These are phyloP conservation scores for Tricharina praecox DNA, from an alignment of 495 filamentous ascomycete species.

Conservation along the genomic window DNA sequence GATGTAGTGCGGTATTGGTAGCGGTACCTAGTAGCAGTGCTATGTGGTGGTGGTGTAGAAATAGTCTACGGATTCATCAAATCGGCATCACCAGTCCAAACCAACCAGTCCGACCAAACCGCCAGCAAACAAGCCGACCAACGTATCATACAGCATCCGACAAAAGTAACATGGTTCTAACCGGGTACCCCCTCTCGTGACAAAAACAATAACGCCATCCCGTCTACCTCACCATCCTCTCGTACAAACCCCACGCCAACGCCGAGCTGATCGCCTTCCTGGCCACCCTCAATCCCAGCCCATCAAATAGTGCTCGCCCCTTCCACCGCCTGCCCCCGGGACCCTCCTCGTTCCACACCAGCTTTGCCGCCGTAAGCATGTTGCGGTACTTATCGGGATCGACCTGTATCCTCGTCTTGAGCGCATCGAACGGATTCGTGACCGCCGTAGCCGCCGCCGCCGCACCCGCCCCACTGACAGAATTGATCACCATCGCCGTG, in stretches of 20 bases:
- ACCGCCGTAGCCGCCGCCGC: slow-evolving; percentile 67
- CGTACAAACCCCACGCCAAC: slow-evolving; percentile 90
- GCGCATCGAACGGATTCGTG: slow-evolving; percentile 90
- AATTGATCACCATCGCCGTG: slow-evolving; percentile 57
- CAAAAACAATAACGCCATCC: background rate
- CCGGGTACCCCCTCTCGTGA: no score
- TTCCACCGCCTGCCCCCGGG: slow-evolving; percentile 26
- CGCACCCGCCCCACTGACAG: slow-evolving; percentile 59
- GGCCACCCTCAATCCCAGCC: slow-evolving; percentile 69
- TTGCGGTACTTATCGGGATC: slow-evolving; percentile 71
- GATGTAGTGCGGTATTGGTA: no score
- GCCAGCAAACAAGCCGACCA: no score
- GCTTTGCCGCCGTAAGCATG: slow-evolving; percentile 53
- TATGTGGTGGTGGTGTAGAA: no score
- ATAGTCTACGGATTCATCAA: no score
- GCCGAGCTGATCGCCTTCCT: slow-evolving; percentile 85
- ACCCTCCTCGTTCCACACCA: slow-evolving; percentile 69
- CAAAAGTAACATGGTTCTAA: background rate
- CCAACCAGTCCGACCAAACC: no score
- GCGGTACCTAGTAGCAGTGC: no score
- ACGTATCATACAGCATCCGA: background rate
- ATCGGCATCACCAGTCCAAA: no score
- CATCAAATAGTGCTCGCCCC: slow-evolving; percentile 60
- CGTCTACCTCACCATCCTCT: slow-evolving; percentile 61
- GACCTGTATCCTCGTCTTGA: slow-evolving; percentile 90